Evolutionary conservation across 352 stramenopile genomes (phyloP).

Genomic region (Phytophthora podocarpi): DNA sequence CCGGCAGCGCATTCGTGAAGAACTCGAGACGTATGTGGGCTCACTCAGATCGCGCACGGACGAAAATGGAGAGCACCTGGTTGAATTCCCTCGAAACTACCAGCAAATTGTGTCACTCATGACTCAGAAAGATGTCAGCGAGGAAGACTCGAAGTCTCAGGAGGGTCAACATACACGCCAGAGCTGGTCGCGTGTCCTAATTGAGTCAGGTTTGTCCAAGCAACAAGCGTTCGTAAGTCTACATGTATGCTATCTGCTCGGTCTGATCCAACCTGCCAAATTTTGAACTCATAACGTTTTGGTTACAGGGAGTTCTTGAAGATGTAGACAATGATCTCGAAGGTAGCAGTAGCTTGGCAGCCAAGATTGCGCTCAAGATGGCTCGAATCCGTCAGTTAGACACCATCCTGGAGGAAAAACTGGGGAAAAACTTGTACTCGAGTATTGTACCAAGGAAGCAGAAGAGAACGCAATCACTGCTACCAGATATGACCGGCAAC

Average conservation of each 20-base stretch:
- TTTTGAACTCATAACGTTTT: neutral
- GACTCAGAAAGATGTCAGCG: conserved; percentile 55
- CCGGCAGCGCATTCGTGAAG: conserved; percentile 42
- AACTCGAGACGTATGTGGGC: conserved; percentile 54
- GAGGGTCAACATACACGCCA: conserved; percentile 20
- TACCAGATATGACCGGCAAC: too few species aligned
- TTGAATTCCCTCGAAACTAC: conserved; percentile 71
- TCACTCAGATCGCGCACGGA: conserved; percentile 45
- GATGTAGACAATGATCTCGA: conserved; percentile 39
- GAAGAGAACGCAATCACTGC: conserved; percentile 11
- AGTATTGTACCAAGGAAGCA: conserved; percentile 29
- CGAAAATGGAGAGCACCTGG: conserved; percentile 50
- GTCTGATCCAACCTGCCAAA: too few species aligned
- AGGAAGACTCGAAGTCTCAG: conserved; percentile 12
- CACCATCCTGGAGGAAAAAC: conserved; percentile 61
- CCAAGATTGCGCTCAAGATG: conserved; percentile 81
- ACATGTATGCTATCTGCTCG: neutral
- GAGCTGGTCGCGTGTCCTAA: conserved; percentile 67
- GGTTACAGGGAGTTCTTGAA: conserved; percentile 45
- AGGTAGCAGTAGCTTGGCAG: conserved; percentile 33
- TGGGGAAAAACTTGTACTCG: conserved; percentile 65
- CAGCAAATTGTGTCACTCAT: conserved; percentile 69
- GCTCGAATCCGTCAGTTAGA: conserved; percentile 68
- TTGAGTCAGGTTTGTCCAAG: conserved; percentile 64
- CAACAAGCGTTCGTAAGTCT: conserved; percentile 65